Conservation (phyloP, 2,329 filamentous ascomycete genomes). For the Neonectria coccinea region DNA sequence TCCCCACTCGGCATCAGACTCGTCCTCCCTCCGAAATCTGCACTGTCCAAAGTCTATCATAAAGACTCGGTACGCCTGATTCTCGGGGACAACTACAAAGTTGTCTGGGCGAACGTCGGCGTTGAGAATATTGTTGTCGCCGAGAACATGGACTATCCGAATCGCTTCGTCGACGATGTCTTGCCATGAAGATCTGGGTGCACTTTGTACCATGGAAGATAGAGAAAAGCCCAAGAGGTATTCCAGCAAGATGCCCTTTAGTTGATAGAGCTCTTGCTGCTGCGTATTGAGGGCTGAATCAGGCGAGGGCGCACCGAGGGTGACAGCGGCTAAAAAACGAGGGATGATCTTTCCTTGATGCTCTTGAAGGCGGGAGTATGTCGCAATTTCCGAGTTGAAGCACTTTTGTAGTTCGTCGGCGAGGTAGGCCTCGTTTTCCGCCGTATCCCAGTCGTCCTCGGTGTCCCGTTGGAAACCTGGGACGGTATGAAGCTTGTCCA, state of each 20-base stretch:
- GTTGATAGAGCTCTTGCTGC: constrained; percentile 14
- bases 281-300: not conserved
- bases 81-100: constrained; percentile 34
- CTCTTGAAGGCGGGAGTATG: constrained; percentile 31
- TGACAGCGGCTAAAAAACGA: constrained; percentile 26
- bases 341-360: constrained; percentile 39
- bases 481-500: constrained; percentile 11
- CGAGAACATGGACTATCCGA: constrained; percentile 30
- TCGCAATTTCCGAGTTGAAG: constrained; percentile 32
- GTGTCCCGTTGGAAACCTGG: constrained; percentile 7
- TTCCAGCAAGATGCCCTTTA: constrained; percentile 38
- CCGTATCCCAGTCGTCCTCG: constrained; percentile 33
- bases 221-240: constrained; percentile 36
- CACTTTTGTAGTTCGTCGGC: constrained; percentile 1
- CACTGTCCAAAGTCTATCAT: constrained; percentile 46
- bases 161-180: constrained; percentile 38
- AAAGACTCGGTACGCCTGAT: constrained; percentile 28
- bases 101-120: constrained; percentile 41
- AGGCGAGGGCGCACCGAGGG: constrained; percentile 15
- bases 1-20: constrained; percentile 40
- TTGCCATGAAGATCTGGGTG: constrained; percentile 22
- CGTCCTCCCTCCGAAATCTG: constrained; percentile 33
- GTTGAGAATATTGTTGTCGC: constrained; percentile 43
- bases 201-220: constrained; percentile 6
- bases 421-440: constrained; percentile 36